Evolutionary conservation across 2,329 filamentous ascomycete species (phyloP).

Genomic region (Ciborinia camelliae): DNA sequence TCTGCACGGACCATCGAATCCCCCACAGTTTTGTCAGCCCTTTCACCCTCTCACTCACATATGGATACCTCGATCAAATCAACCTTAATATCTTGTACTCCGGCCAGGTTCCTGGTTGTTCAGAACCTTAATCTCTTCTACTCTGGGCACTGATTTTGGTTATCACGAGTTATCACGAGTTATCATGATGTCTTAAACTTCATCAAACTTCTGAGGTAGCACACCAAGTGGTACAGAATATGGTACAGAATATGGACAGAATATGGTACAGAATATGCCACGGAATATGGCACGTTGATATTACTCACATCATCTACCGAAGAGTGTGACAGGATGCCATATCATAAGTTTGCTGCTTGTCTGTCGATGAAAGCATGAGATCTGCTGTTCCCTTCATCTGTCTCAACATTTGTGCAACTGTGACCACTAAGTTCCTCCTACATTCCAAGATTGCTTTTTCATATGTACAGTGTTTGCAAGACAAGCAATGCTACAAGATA

Average conservation of each 20-base stretch:
- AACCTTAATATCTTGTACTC: not conserved
- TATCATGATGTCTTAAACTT: not conserved
- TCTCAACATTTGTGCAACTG: not conserved
- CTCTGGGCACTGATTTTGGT: not conserved
- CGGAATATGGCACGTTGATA: not conserved
- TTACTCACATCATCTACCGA: not conserved
- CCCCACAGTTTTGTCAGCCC: constrained; percentile 1
- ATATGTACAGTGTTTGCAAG: not conserved
- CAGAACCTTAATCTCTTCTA: not conserved
- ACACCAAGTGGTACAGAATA: not conserved
- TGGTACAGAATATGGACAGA: too few species aligned
- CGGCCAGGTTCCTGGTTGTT: too few species aligned
- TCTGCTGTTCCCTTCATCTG: not conserved
- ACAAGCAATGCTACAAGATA: not conserved
- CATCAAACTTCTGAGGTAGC: not conserved
- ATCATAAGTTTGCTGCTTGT: constrained; percentile 8
- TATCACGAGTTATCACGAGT: not conserved
- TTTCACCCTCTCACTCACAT: not conserved
- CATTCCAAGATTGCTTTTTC: not conserved
- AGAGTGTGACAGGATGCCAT: not conserved
- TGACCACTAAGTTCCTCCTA: too few species aligned
- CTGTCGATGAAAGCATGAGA: not conserved
- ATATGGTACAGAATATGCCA: too few species aligned
- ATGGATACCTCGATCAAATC: too few species aligned
- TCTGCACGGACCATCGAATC: not conserved